Evolutionary conservation across 1,284 basidiomycete genomes (phyloP).

Genomic region (Apiotrichum brassicae): DNA sequence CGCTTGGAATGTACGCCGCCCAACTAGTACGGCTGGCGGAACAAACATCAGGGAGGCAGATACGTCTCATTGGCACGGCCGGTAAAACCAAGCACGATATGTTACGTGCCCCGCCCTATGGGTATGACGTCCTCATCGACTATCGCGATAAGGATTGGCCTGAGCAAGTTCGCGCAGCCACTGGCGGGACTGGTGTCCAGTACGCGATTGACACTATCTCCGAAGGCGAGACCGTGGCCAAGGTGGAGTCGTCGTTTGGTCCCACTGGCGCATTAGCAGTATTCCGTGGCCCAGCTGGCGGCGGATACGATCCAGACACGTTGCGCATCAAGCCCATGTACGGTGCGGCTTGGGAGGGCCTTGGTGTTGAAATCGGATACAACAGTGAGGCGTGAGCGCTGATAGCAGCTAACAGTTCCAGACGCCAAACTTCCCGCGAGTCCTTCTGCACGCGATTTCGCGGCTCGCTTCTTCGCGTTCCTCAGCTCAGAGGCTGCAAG

Average conservation of each 20-base stretch:
- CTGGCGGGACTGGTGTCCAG: neutral
- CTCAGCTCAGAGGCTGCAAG: too few species aligned
- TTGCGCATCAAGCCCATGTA: too few species aligned
- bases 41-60: neutral
- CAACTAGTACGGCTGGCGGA: slow-evolving; percentile 4
- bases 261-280: too few species aligned
- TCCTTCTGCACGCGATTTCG: too few species aligned
- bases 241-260: slow-evolving; percentile 1
- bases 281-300: too few species aligned
- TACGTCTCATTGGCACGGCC: slow-evolving; percentile 2
- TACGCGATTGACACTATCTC: slow-evolving; percentile 9
- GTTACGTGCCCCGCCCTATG: neutral
- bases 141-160: slow-evolving; percentile 7
- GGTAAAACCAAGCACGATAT: neutral
- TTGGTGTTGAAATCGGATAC: too few species aligned
- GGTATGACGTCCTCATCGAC: slow-evolving; percentile 8
- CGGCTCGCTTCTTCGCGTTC: too few species aligned
- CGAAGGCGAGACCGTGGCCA: slow-evolving; percentile 4
- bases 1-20: slow-evolving; percentile 9
- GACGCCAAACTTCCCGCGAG: too few species aligned
- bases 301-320: too few species aligned
- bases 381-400: too few species aligned
- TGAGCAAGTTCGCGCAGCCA: neutral
- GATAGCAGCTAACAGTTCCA: too few species aligned
- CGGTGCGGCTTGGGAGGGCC: too few species aligned